Percentiles rank a stretch among this genome's conserved stretches.
Evolutionary conservation across 139 green algal species (phyloP).

Genomic region (Coelastrella sp.): DNA sequence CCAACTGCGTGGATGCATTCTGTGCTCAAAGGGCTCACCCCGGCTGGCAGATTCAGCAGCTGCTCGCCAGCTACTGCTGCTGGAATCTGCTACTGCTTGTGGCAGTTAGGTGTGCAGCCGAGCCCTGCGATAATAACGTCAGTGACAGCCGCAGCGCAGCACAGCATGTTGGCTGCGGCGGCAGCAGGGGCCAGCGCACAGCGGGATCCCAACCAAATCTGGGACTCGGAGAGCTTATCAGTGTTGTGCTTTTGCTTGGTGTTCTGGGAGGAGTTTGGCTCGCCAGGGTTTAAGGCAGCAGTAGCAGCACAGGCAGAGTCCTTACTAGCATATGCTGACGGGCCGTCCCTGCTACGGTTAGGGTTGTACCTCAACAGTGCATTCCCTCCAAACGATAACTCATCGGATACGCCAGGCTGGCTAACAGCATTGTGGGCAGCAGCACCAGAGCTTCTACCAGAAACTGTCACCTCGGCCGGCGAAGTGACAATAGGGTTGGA

Average conservation of each 20-base stretch:
- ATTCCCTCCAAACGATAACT: neutral
- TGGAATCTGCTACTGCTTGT: constrained; percentile 30
- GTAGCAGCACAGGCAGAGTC: constrained; percentile 2
- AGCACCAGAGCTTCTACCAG: neutral
- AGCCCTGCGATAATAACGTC: neutral
- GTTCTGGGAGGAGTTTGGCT: neutral
- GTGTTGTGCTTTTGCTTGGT: constrained; percentile 40
- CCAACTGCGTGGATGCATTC: constrained; percentile 8
- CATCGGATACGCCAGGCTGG: neutral
- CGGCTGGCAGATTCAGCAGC: neutral
- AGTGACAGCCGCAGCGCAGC: constrained; percentile 31
- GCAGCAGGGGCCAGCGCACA: neutral
- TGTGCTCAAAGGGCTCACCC: neutral
- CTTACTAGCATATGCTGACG: neutral
- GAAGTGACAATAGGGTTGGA: neutral
- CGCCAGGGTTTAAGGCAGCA: neutral
- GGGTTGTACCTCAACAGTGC: neutral
- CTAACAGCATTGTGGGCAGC: neutral
- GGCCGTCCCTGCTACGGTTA: constrained; percentile 15
- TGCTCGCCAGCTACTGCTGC: neutral
- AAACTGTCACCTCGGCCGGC: neutral
- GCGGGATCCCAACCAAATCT: no score
- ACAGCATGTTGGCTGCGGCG: constrained; percentile 25
- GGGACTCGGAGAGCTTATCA: constrained; percentile 34
- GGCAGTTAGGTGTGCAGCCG: constrained; percentile 32